Percentiles rank a stretch among this genome's conserved stretches.
Conservation (phyloP, 2,329 filamentous ascomycete species). For the Fusarium proliferatum region DNA sequence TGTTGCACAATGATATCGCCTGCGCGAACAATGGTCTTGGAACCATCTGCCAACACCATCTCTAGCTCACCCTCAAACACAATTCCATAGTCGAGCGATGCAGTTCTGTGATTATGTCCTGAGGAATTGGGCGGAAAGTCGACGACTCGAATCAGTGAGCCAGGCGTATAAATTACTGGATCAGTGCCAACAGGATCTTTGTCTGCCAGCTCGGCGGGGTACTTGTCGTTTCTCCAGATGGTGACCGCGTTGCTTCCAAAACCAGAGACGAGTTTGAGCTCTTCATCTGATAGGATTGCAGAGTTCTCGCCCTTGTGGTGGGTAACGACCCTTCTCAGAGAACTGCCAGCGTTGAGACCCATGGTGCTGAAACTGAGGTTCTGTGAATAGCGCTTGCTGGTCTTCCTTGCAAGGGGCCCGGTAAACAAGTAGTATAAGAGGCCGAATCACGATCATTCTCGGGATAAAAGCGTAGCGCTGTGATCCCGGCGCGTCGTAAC, state of each 20-base stretch:
- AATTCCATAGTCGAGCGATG: conserved; percentile 6
- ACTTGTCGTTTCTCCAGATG: neutral
- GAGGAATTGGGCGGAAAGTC: neutral
- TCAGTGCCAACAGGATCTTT: neutral
- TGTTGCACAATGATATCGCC: neutral
- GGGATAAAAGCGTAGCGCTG: no score
- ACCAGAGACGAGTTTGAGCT: neutral
- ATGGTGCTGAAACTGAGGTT: neutral
- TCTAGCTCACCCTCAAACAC: neutral
- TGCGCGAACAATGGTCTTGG: neutral
- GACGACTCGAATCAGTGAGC: neutral
- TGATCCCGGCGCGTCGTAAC: neutral
- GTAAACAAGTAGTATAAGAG: neutral
- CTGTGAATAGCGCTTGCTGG: neutral
- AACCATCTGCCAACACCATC: neutral
- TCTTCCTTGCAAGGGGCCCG: no score
- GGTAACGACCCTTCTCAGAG: neutral
- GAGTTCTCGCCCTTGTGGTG: neutral
- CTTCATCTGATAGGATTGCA: neutral
- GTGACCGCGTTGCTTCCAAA: neutral
- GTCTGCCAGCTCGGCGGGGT: neutral
- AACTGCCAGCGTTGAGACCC: neutral
- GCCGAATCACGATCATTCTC: fast-evolving
- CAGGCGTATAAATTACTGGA: neutral
- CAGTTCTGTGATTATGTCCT: neutral